Base-by-base conservation (phyloP, 108 stramenopile species). In the Fragilaria radians region DNA sequence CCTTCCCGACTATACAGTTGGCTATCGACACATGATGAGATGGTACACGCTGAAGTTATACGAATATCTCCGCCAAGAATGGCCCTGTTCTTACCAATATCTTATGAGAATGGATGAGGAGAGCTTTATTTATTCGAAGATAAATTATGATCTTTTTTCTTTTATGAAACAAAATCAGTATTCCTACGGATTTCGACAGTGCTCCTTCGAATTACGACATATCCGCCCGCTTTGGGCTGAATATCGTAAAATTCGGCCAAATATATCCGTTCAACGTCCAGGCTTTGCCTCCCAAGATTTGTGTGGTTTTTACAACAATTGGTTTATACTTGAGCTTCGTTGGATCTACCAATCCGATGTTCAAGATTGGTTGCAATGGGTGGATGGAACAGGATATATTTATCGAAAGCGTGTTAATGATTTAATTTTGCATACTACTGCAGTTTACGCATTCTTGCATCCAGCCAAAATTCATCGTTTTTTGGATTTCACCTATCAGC, bases 271-370 rank as follows among this genome's bases (percentile, higher is more conserved):
- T n/a, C n/a, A n/a, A n/a, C n/a, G n/a, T n/a, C n/a, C n/a, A n/a
- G n/a, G n/a, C n/a, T n/a, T n/a, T n/a, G n/a, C n/a, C n/a, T n/a
- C n/a, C n/a, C n/a, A n/a, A n/a, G n/a, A n/a, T n/a, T n/a, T n/a
- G n/a, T n/a, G 79, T 47, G 84, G 85, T 26, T 74, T 86, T 26
- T 90, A 90, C 76, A 90, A 90, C 51, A 90, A 90, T 51, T 81
- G 78, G 32, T 86, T 86, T 32, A 72, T 90, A 21, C 81, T 85
- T 9, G 72, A 82, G 24, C 46, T 83, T 27, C 53, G 70, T 0
- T 82, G 78, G 48, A 86, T 83, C 36, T 67, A 58, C 9, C 68
- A 59, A 22, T 42, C 24, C 19, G 59, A 59, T 28, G 88, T 81
- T 21, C 74, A 73, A 21, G 32, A 34, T 0, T 80, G 86, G 47